phyloP scores from a whole-genome alignment of 192 early-diverging fungal genomes.

The Chytriomyces sp. region DNA sequence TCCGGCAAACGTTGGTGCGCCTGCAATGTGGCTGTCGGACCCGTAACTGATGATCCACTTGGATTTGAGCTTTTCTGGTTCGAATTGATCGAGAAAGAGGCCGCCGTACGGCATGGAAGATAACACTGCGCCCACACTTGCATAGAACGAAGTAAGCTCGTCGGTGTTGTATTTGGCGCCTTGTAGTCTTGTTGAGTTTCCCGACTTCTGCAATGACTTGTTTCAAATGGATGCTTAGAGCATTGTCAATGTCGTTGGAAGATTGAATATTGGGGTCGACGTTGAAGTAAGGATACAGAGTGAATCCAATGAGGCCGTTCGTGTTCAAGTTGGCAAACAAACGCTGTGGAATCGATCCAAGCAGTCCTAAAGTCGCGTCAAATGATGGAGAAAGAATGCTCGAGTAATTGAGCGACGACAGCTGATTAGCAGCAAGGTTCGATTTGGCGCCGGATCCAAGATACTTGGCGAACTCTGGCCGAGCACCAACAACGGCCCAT shows the following conservation, averaged over 20 bases:
- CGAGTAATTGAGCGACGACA: background rate
- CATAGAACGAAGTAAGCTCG: slow-evolving; percentile 27
- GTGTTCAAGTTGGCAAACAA: slow-evolving; percentile 38
- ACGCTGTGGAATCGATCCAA: slow-evolving; percentile 49
- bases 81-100: slow-evolving; percentile 53
- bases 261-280: background rate
- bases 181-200: slow-evolving; percentile 52
- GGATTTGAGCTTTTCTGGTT: slow-evolving; percentile 43
- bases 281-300: slow-evolving; percentile 18
- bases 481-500: slow-evolving; percentile 15
- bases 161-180: slow-evolving; percentile 35
- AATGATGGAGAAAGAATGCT: slow-evolving; percentile 1
- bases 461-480: slow-evolving; percentile 6
- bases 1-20: slow-evolving; percentile 55
- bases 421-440: background rate
- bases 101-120: slow-evolving; percentile 61
- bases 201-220: slow-evolving; percentile 43
- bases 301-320: background rate
- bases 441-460: background rate
- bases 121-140: slow-evolving; percentile 28
- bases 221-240: background rate
- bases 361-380: slow-evolving; percentile 31
- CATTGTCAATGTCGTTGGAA: slow-evolving; percentile 7
- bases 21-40: slow-evolving; percentile 49
- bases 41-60: slow-evolving; percentile 39